Percentiles rank a stretch among this genome's conserved stretches.
These are phyloP conservation scores for Solidago caesia DNA, from an alignment of 129 eudicot species.

Conservation along the genomic window DNA sequence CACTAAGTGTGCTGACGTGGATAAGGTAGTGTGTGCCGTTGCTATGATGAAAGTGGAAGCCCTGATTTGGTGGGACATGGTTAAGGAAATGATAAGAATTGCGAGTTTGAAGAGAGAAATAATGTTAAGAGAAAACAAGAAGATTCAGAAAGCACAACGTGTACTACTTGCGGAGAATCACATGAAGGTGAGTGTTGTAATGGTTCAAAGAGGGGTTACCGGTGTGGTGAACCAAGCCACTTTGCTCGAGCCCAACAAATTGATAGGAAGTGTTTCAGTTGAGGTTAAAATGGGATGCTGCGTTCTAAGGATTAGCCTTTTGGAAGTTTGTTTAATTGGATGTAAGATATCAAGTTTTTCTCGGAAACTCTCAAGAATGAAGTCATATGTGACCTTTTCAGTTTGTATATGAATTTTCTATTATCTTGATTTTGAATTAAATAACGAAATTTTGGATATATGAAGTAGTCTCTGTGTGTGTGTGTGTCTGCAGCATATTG, in stretches of 20 bases:
- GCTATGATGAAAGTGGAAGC: conserved; percentile 1
- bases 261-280: neutral
- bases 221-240: conserved; percentile 1
- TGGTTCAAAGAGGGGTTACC: conserved; percentile 1
- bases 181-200: conserved; percentile 2
- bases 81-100: neutral
- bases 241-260: neutral
- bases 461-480: no score
- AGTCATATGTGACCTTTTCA: no score
- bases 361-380: no score
- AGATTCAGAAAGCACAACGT: conserved; percentile 1
- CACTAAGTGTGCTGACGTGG: conserved; percentile 8
- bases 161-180: neutral
- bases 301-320: neutral
- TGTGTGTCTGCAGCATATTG: no score
- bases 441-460: no score
- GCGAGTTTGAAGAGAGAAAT: neutral
- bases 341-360: no score
- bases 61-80: conserved; percentile 1
- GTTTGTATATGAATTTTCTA: no score
- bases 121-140: neutral
- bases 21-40: conserved; percentile 3
- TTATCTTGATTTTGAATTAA: no score
- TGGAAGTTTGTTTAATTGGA: neutral
- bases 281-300: neutral